These are phyloP conservation scores for Selaginella moellendorffii DNA, from an alignment of 75 land plant genomes.

Conservation along the genomic window DNA sequence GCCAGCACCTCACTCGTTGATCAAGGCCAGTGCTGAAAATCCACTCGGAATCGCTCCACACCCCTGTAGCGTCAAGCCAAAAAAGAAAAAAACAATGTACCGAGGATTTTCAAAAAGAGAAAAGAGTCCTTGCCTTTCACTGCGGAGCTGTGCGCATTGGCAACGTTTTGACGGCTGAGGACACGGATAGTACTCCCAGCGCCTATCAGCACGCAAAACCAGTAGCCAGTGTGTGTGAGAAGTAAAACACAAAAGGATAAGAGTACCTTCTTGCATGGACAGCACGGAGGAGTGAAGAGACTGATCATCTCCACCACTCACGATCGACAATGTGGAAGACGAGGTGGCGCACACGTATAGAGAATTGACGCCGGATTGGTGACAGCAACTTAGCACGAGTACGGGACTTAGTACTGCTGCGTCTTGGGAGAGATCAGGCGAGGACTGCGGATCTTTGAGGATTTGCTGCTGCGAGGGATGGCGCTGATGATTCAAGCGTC, in stretches of 20 bases:
- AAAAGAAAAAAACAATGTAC: background rate
- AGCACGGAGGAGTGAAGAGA: conserved; percentile 30
- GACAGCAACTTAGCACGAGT: conserved; percentile 14
- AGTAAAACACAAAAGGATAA: background rate
- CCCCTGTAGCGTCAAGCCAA: conserved; percentile 28
- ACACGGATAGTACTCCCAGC: background rate
- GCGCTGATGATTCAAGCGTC: background rate
- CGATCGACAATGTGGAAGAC: conserved; percentile 7
- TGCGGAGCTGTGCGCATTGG: conserved; percentile 89
- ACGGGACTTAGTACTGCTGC: background rate
- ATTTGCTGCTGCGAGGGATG: background rate
- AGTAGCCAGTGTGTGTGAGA: background rate
- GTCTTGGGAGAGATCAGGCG: background rate
- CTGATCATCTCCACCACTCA: conserved; percentile 99
- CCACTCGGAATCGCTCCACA: conserved; percentile 90
- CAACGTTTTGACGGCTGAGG: conserved; percentile 16
- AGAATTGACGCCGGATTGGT: conserved; percentile 96
- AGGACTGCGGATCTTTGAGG: background rate
- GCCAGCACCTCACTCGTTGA: conserved; percentile 80
- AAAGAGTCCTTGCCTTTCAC: conserved; percentile 47
- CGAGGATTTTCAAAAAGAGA: background rate
- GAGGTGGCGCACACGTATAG: conserved; percentile 36
- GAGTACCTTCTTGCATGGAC: background rate
- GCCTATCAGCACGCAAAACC: background rate
- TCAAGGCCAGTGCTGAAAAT: conserved; percentile 88